These are phyloP conservation scores for Castanospermum australe DNA, from an alignment of 306 rosid genomes.

Conservation along the genomic window DNA sequence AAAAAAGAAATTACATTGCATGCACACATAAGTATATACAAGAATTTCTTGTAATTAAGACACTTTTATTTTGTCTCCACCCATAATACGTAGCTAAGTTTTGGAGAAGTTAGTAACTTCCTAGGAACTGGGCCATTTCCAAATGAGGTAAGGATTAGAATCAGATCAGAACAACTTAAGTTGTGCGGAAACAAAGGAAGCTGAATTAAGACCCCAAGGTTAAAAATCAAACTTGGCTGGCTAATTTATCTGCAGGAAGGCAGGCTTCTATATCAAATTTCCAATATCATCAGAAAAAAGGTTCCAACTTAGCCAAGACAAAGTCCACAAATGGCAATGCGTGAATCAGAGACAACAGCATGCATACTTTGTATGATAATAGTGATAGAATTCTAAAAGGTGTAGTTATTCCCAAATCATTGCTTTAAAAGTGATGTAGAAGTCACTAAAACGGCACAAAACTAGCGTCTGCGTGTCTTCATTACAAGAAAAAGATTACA, in stretches of 20 bases:
- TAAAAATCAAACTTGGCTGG: neutral
- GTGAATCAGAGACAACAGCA: neutral
- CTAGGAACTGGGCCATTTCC: neutral
- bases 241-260: neutral
- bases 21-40: too few species aligned
- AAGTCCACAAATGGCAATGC: too few species aligned
- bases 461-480: neutral
- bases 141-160: neutral
- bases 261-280: too few species aligned
- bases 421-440: neutral
- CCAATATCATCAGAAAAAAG: too few species aligned
- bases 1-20: too few species aligned
- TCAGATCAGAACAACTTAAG: neutral
- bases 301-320: neutral
- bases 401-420: constrained; percentile 3
- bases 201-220: neutral
- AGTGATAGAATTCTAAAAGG: neutral
- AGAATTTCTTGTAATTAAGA: neutral
- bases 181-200: neutral
- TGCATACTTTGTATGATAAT: neutral
- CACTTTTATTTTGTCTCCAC: neutral
- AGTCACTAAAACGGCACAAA: neutral
- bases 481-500: constrained; percentile 8
- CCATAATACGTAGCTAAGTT: neutral
- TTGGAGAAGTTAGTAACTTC: neutral